Base-by-base conservation (phyloP, 2,329 filamentous ascomycete genomes). In the Hypoxylon sp. region DNA sequence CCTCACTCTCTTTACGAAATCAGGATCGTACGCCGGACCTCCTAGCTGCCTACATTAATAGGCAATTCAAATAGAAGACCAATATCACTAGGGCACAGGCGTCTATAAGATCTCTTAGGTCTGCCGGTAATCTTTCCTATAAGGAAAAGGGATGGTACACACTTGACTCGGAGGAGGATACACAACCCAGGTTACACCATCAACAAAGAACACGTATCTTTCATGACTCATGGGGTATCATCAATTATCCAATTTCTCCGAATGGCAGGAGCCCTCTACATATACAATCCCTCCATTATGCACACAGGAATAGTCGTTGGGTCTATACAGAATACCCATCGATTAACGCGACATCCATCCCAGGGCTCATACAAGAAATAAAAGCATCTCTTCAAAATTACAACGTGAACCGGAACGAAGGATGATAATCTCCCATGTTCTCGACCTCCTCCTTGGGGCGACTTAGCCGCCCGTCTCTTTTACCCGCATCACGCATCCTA, bases 401-500 rank as follows among this genome's bases (percentile, higher is more conserved):
- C 46, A 78, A 58, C 6, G 77, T 80, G 67, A 84, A 83, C 52
- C 84, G 80, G 72, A 85, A 87, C 24, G 76, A 76, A 3, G 84
- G 85, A 74, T 87, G 84, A 63, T 85, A 81, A 66, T 87, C 85
- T 0, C 85, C 85, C 71, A 87, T 77, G 66, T 87, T 86, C 51
- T 81, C 79, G 10, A 79, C 74, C 74, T 85, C 82, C 24, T 79
- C 77, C 29, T 77, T 78, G 0, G 76, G 74, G 3, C 54, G 48
- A 11, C 74, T 67, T 24, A 86, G 74, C 39, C 84, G 78, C 48
- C 79, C 74, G 71, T 86, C 83, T 47, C 83, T 78, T 70, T 83
- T 80, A 0, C 85, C 84, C 5, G 79, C 74, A 14, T 83, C 82
- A 47, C 85, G 79, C 78, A 79, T 82, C 69, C 73, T 76, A 68